These are phyloP conservation scores for Ormosia emarginata DNA, from an alignment of 306 rosid species.

Conservation along the genomic window DNA sequence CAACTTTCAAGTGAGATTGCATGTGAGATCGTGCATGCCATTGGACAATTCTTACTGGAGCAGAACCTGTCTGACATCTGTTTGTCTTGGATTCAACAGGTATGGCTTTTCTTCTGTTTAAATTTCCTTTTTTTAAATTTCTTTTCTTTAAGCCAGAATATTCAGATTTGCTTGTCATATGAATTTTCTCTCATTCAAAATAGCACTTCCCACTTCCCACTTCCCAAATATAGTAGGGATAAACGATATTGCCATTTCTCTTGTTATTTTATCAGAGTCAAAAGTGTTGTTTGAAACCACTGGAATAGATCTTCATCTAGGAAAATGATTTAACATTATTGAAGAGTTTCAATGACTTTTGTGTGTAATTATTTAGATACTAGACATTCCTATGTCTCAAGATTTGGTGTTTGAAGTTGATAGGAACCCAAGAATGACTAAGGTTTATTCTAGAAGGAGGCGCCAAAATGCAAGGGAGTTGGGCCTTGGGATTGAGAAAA, in stretches of 20 bases:
- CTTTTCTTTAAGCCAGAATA: conserved; percentile 15
- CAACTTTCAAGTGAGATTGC: conserved; percentile 77
- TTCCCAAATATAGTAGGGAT: neutral
- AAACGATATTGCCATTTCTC: neutral
- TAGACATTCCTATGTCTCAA: neutral
- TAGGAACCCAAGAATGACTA: no score
- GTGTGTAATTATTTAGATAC: neutral
- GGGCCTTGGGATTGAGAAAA: no score
- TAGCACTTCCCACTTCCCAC: neutral
- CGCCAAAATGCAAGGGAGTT: no score
- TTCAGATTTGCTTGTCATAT: neutral
- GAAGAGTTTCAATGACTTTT: neutral
- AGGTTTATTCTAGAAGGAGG: no score
- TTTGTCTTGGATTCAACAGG: conserved; percentile 96
- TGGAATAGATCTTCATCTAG: conserved; percentile 8
- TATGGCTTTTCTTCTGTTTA: conserved; percentile 21
- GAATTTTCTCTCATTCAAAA: neutral
- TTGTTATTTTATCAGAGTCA: neutral
- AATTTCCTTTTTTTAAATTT: neutral
- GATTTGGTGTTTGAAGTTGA: conserved; percentile 6
- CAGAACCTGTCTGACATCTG: conserved; percentile 79
- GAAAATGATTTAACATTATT: neutral
- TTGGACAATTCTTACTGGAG: conserved; percentile 72
- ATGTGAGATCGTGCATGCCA: conserved; percentile 64
- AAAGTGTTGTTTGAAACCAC: neutral